Base-by-base conservation (phyloP, 2,329 filamentous ascomycete genomes). In the Trichoderma guizhouense region DNA sequence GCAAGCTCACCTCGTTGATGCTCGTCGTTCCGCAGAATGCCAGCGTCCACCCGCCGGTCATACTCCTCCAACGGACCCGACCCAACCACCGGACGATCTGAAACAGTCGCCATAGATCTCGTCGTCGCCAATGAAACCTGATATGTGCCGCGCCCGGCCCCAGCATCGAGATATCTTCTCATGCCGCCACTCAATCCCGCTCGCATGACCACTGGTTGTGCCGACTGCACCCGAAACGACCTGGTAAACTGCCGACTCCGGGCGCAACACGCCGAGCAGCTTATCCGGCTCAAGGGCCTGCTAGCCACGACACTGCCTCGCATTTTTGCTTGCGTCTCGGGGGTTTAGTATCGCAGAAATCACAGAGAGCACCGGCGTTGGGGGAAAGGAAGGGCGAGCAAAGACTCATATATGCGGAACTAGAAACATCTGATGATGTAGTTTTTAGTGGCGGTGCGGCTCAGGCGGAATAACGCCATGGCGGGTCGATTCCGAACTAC, bases 21-120 rank as follows among this genome's bases (percentile, higher is more conserved):
- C 75, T 94, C 90, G 80, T 99, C 96, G 80, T 98, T 93, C 74
- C 92, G 88, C 74, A 99, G 81, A 63, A 89, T 85, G 12, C 94
- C 93, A 57, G 86, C 84, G 61, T 90, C 85, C 9, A 99, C 95
- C 61, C 95, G 89, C 72, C 87, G 86, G 80, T 98, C 92, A 81
- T 99, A 99, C 81, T 98, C 95, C 74, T 90, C 88, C 78, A 98
- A 87, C 3, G 96, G 96, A 0, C 95, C 95, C 73, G 84, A 79
- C 55, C 82, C 79, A 61, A 83, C 81, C 7, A 72, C 61, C 43
- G 60, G 34, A 28, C 67, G 60, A 21, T 74, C 72, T 12, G 75
- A 75, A 24, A 77, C 77, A 7, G 80, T 81, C 26, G 79, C 78
- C 74, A 81, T 74, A 68, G 76, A 74, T 39, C 79, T 77, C 18